Evolutionary conservation across 768 basidiomycete genomes (phyloP).

Genomic region (Boletus coccyginus): DNA sequence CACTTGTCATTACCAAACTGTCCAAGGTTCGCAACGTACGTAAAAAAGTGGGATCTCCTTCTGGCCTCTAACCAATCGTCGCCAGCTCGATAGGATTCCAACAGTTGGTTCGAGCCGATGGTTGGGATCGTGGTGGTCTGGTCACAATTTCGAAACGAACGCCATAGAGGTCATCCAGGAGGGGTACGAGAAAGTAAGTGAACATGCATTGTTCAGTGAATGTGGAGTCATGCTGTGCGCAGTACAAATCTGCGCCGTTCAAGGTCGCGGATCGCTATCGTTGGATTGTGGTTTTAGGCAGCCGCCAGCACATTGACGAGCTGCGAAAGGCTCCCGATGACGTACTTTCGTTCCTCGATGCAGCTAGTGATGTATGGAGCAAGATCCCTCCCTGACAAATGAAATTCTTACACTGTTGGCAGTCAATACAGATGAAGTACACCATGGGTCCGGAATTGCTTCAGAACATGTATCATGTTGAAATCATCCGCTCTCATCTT

Average conservation of each 20-base stretch:
- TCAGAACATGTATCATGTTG: constrained; percentile 31
- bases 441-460: constrained; percentile 36
- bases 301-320: too few relatives aligned
- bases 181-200: constrained; percentile 27
- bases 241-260: constrained; percentile 30
- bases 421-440: constrained; percentile 39
- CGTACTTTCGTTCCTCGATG: constrained; percentile 35
- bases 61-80: background rate
- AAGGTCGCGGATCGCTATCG: background rate
- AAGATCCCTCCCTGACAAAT: background rate
- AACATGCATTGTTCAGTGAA: background rate
- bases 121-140: constrained; percentile 21
- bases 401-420: background rate
- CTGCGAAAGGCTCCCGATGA: constrained; percentile 36
- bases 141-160: background rate
- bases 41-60: too few relatives aligned
- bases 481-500: constrained; percentile 29
- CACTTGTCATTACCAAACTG: constrained; percentile 4
- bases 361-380: constrained; percentile 29
- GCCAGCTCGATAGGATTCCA: constrained; percentile 31
- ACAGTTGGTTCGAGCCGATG: constrained; percentile 26
- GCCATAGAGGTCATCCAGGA: constrained; percentile 7
- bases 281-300: too few relatives aligned
- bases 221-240: background rate
- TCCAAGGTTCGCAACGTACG: constrained; percentile 3